Evolutionary conservation across 2,329 filamentous ascomycete genomes (phyloP).

Genomic region (Penicillium concentricum): DNA sequence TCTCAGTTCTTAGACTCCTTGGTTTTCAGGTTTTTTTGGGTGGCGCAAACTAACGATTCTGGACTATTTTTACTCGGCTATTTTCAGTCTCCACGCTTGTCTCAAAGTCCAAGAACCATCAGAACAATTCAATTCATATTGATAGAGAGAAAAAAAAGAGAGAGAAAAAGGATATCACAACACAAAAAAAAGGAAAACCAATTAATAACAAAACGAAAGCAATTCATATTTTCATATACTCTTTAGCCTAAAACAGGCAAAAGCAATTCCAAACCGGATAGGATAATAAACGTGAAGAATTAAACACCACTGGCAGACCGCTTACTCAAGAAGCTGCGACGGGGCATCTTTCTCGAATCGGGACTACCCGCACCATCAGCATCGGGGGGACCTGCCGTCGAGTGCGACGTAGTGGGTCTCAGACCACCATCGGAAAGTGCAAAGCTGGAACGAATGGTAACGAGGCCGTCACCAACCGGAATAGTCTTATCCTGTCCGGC

Average conservation of each 20-base stretch:
- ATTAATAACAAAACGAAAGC: background rate
- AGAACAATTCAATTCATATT: conserved; percentile 2
- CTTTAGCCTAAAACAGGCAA: background rate
- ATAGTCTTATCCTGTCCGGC: conserved; percentile 69
- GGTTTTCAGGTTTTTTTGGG: background rate
- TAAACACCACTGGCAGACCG: conserved; percentile 39
- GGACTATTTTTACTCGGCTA: background rate
- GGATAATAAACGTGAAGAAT: background rate
- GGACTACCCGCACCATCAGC: conserved; percentile 38
- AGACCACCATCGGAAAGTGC: conserved; percentile 48
- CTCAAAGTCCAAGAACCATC: background rate
- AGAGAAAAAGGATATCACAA: conserved; percentile 19
- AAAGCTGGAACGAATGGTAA: conserved; percentile 75
- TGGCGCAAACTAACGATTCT: background rate
- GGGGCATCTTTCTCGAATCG: conserved; percentile 41
- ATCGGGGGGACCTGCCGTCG: conserved; percentile 26
- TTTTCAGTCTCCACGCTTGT: background rate
- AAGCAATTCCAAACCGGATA: background rate
- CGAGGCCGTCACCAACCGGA: conserved; percentile 68
- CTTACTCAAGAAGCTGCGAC: conserved; percentile 50
- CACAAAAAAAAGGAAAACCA: conserved; percentile 2
- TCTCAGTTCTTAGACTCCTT: background rate
- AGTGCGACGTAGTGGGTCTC: conserved; percentile 39
- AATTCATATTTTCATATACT: conserved; percentile 10
- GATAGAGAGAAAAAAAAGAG: background rate